Conservation (phyloP, 2,329 filamentous ascomycete genomes). For the Fusarium humuli region DNA sequence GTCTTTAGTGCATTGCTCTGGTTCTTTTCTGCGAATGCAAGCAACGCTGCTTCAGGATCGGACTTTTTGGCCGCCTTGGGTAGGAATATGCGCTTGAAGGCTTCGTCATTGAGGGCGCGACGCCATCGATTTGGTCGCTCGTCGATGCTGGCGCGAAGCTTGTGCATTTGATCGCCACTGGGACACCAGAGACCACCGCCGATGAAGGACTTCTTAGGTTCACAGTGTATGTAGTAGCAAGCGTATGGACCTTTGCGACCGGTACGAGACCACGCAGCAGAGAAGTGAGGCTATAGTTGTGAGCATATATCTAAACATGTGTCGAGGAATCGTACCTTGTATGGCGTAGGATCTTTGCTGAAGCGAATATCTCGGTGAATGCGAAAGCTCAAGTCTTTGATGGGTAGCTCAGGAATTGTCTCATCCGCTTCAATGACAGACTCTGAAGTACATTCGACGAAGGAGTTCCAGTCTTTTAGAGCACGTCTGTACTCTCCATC, state of each 20-base stretch:
- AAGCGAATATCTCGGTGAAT: conserved; percentile 91
- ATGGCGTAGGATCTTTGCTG: conserved; percentile 84
- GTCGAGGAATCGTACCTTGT: conserved; percentile 71
- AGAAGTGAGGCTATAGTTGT: conserved; percentile 75
- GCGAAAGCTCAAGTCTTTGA: conserved; percentile 87
- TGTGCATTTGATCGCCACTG: conserved; percentile 72
- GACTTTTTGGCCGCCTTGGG: conserved; percentile 53
- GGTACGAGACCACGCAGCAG: conserved; percentile 87
- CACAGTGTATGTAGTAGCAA: conserved; percentile 86
- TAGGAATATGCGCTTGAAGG: conserved; percentile 74
- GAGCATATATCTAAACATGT: background rate
- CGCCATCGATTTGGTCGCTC: conserved; percentile 77
- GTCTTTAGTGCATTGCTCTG: conserved; percentile 82
- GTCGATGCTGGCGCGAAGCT: conserved; percentile 80
- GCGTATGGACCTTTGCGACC: conserved; percentile 90
- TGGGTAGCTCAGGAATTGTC: conserved; percentile 86
- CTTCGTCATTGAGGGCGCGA: conserved; percentile 69
- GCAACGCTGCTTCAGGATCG: conserved; percentile 65
- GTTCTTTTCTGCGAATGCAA: conserved; percentile 78
- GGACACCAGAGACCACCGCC: conserved; percentile 88
- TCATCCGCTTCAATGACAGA: conserved; percentile 79
- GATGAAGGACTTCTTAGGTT: conserved; percentile 78
- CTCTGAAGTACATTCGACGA: conserved; percentile 77
- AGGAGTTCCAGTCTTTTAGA: conserved; percentile 84
- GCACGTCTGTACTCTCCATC: conserved; percentile 83